Evolutionary conservation across 768 basidiomycete species (phyloP).

Genomic region (Lactarius sp.): DNA sequence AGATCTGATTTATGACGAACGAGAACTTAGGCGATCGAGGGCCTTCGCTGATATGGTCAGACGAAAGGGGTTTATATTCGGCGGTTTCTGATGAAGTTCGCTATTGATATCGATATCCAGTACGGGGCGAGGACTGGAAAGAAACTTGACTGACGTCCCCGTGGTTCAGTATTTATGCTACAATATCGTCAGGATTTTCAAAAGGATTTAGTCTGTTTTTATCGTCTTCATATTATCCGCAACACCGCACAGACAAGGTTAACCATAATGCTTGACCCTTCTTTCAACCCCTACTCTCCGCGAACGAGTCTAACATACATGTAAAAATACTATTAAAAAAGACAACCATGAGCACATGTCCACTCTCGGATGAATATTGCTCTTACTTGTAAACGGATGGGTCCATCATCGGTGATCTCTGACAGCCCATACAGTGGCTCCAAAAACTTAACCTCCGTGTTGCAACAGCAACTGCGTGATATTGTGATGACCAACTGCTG

Average conservation of each 20-base stretch:
- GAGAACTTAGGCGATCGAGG: conserved; percentile 78
- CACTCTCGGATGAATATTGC: too few relatives aligned
- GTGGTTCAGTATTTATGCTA: neutral
- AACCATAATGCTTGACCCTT: too few relatives aligned
- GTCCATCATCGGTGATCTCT: too few relatives aligned
- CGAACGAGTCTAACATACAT: too few relatives aligned
- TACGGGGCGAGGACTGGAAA: conserved; percentile 41
- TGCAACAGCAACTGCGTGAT: too few relatives aligned
- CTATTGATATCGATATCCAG: conserved; percentile 82
- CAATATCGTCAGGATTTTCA: neutral
- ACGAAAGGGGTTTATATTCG: conserved; percentile 74
- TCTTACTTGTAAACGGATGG: too few relatives aligned
- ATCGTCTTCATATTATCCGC: neutral
- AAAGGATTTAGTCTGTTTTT: neutral
- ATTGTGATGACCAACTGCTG: too few relatives aligned
- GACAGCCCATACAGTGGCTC: neutral
- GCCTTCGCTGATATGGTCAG: conserved; percentile 81
- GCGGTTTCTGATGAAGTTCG: conserved; percentile 79
- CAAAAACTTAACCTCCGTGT: neutral
- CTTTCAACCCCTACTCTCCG: too few relatives aligned
- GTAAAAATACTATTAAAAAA: too few relatives aligned
- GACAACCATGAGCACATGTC: too few relatives aligned
- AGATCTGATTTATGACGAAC: conserved; percentile 66
- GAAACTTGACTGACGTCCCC: conserved; percentile 20
- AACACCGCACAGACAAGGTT: neutral